A percentile compares a stretch with the other conserved stretches of the same genome.
Conservation (phyloP, 2,329 filamentous ascomycete genomes). For the Dactylonectria estremocensis region DNA sequence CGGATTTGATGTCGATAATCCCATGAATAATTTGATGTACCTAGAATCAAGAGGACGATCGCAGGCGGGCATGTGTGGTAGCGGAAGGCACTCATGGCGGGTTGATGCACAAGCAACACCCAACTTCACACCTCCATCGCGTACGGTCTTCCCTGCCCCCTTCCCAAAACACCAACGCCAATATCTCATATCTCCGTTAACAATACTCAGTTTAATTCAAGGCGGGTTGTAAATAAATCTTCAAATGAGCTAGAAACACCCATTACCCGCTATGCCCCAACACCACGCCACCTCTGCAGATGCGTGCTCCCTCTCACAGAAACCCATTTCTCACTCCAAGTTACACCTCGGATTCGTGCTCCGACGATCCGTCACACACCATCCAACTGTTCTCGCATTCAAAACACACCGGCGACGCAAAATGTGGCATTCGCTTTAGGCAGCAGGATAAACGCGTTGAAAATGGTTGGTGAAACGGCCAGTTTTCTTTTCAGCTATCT, state of each 20-base stretch:
- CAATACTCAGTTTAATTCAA: no score
- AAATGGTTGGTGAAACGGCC: not conserved
- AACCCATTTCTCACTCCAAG: not conserved
- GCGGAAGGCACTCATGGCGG: constrained; percentile 5
- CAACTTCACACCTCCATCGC: not conserved
- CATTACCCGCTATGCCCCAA: no score
- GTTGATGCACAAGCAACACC: not conserved
- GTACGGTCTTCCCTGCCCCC: not conserved
- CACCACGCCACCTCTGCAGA: not conserved
- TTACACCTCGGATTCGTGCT: not conserved
- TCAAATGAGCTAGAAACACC: no score
- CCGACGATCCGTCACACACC: not conserved
- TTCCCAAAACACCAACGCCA: not conserved
- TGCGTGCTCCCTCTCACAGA: not conserved
- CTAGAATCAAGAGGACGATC: not conserved
- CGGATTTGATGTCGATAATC: not conserved
- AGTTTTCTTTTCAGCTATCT: not conserved
- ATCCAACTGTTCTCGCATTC: not conserved
- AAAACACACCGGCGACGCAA: not conserved
- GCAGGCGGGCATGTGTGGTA: not conserved
- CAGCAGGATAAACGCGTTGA: not conserved
- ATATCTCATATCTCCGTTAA: not conserved
- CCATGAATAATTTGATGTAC: not conserved
- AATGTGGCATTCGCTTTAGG: not conserved
- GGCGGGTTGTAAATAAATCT: no score